Conservation (phyloP, 768 basidiomycete genomes). For the Panellus pusillus region DNA sequence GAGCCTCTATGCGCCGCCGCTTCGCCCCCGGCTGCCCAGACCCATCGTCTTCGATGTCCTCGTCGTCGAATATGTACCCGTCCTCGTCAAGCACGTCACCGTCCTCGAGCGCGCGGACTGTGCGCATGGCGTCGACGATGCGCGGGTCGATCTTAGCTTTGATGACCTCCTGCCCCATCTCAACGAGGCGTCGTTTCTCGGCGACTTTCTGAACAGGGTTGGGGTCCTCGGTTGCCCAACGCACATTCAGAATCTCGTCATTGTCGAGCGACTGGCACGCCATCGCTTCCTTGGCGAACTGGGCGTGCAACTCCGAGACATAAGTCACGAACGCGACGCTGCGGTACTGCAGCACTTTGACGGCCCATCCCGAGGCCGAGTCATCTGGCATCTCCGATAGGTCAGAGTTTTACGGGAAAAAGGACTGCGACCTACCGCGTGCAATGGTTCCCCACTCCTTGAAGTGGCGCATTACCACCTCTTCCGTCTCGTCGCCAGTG, state of each 20-base stretch:
- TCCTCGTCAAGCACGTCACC: slow-evolving; percentile 53
- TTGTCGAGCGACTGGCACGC: slow-evolving; percentile 96
- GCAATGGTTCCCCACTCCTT: slow-evolving; percentile 95
- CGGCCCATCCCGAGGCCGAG: slow-evolving; percentile 41
- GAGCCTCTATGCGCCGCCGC: slow-evolving; percentile 31
- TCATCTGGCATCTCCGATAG: slow-evolving; percentile 17
- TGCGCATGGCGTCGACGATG: slow-evolving; percentile 85
- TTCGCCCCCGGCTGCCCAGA: slow-evolving; percentile 37
- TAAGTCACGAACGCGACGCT: slow-evolving; percentile 98
- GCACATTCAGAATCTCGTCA: slow-evolving; percentile 96
- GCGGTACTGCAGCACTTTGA: slow-evolving; percentile 90
- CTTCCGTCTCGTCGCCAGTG: slow-evolving; percentile 85
- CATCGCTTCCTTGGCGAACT: slow-evolving; percentile 99
- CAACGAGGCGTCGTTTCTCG: slow-evolving; percentile 82
- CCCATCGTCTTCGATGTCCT: slow-evolving; percentile 32
- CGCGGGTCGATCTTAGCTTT: slow-evolving; percentile 80
- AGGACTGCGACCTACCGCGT: slow-evolving; percentile 59
- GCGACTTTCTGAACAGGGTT: slow-evolving; percentile 88
- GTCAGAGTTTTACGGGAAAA: background rate
- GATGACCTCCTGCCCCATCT: slow-evolving; percentile 85
- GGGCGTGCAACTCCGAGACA: slow-evolving; percentile 77
- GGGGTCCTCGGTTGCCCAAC: slow-evolving; percentile 99
- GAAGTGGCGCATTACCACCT: slow-evolving; percentile 88
- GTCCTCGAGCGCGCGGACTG: slow-evolving; percentile 87
- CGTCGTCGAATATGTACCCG: slow-evolving; percentile 30